These are phyloP conservation scores for Bromus sterilis DNA, from an alignment of 176 grass and related monocot species.

Conservation along the genomic window DNA sequence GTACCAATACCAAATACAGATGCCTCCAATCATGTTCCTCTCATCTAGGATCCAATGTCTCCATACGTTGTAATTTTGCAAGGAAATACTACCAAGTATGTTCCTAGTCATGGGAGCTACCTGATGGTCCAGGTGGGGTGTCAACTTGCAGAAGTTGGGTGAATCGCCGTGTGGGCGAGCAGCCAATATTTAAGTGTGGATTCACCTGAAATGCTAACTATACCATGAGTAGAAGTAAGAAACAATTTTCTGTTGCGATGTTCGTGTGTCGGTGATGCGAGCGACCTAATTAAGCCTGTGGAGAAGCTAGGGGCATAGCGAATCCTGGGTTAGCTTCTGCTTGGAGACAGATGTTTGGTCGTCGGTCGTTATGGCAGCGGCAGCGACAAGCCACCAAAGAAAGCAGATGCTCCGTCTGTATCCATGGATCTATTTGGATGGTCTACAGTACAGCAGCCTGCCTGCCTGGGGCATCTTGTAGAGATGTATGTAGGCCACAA, in stretches of 20 bases:
- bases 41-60: constrained; percentile 41
- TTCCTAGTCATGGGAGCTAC: background rate
- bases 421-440: background rate
- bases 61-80: background rate
- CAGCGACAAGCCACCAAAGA: background rate
- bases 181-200: background rate
- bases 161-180: background rate
- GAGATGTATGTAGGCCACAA: too few species aligned
- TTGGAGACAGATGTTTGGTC: background rate
- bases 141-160: background rate
- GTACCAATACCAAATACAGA: background rate
- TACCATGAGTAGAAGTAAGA: background rate
- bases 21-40: constrained; percentile 20
- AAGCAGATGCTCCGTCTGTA: constrained; percentile 2
- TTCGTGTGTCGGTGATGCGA: background rate
- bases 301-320: background rate
- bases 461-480: background rate
- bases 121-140: constrained; percentile 1
- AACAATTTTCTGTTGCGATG: background rate
- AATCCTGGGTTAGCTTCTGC: constrained; percentile 16
- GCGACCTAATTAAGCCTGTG: background rate
- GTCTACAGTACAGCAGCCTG: background rate
- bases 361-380: too few species aligned
- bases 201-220: background rate
- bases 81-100: background rate